A percentile compares a stretch with the other conserved stretches of the same genome.
Evolutionary conservation across 805 yeast species (phyloP).

Genomic region (Candida lessepsii): DNA sequence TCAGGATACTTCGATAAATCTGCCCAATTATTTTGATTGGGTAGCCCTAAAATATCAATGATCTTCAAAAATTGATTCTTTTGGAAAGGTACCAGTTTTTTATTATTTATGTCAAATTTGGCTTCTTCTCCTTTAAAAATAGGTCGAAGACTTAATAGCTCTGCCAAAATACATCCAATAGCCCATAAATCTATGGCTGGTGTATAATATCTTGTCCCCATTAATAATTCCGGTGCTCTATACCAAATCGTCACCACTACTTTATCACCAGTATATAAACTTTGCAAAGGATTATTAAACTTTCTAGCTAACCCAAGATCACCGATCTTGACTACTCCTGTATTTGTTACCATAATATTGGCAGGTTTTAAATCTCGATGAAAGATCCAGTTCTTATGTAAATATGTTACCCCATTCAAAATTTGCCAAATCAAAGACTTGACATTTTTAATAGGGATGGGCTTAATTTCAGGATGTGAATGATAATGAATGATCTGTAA

Average conservation of each 20-base stretch:
- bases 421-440: conserved; percentile 92
- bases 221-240: conserved; percentile 66
- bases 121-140: conserved; percentile 98
- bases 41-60: conserved; percentile 91
- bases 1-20: conserved; percentile 81
- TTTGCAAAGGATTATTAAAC: conserved; percentile 82
- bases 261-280: conserved; percentile 87
- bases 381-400: conserved; percentile 94
- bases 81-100: conserved; percentile 91
- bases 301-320: conserved; percentile 90
- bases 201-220: conserved; percentile 46
- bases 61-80: conserved; percentile 88
- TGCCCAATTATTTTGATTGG: conserved; percentile 78
- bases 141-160: conserved; percentile 82
- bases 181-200: conserved; percentile 91
- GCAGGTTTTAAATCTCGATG: conserved; percentile 98
- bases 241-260: conserved; percentile 98
- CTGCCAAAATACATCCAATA: conserved; percentile 92
- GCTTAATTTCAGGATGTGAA: conserved; percentile 79
- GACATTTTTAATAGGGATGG: conserved; percentile 74
- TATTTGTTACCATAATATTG: conserved; percentile 89
- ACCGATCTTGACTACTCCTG: conserved; percentile 92
- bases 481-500: conserved; percentile 93
- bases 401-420: conserved; percentile 81
- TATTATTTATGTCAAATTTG: conserved; percentile 76